Base-by-base conservation (phyloP, 2,329 filamentous ascomycete species). In the Fusarium sp. region DNA sequence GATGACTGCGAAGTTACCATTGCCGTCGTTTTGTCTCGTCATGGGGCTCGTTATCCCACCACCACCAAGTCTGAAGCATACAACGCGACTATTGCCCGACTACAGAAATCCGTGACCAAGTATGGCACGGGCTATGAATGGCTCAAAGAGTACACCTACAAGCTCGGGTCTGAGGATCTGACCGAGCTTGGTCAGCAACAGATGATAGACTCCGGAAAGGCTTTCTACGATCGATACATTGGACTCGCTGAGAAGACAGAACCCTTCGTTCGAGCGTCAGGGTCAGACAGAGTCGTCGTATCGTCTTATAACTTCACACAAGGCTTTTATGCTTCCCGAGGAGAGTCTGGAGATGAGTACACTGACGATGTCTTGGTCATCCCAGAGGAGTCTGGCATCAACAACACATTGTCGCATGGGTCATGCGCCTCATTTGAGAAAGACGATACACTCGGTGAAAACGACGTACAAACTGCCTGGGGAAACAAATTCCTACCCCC, bases 41-140 rank as follows among this genome's bases (percentile, higher is more conserved):
- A 97, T 76, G 94, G 94, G 47, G 92, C 92, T 37, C 87, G 94
- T 52, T 91, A 93, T 75, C 94, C 94, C 1, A 97, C 94, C 0
- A 74, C 80, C 13, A 81, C 82, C 68, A 96, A 94, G 81, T 87
- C 89, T 1, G 75, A 77, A 13, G 75, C 78, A 8, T 97, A 97
- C 79, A 84, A 83, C 39, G 78, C 81, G 7, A 84, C 92, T 10
- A 83, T 97, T 53, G 76, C 84, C 28, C 86, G 86, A 47, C 90
- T 97, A 63, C 89, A 94, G 62, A 77, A 76, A 44, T 76, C 73
- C 37, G 83, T 83, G 11, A 84, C 83, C 3, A 79, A 82, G 20
- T 95, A 92, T 74, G 84, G 85, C 9, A 82, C 83, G 33, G 84
- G 86, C 26, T 93, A 89, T 73, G 84, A 85, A 17, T 97, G 97